Evolutionary conservation across 2,329 filamentous ascomycete genomes (phyloP).

Genomic region (Cladophialophora bantiana): DNA sequence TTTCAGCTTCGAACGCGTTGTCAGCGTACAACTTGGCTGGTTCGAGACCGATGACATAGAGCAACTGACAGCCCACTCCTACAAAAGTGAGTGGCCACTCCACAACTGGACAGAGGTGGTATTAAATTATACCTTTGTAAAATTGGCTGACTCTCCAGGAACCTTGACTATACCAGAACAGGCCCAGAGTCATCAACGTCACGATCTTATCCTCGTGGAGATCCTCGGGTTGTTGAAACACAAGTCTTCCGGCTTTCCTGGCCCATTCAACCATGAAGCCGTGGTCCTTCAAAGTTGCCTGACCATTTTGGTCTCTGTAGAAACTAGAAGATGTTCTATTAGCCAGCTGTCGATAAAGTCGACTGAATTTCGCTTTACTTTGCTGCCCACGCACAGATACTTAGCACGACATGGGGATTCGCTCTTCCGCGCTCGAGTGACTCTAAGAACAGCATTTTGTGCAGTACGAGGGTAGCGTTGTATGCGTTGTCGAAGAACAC

Average conservation of each 20-base stretch:
- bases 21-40: constrained; percentile 4
- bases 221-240: constrained; percentile 22
- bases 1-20: constrained; percentile 13
- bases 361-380: constrained; percentile 21
- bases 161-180: constrained; percentile 31
- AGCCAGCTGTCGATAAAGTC: neutral
- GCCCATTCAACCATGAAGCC: constrained; percentile 34
- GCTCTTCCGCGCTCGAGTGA: constrained; percentile 15
- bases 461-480: constrained; percentile 25
- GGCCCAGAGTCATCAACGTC: constrained; percentile 20
- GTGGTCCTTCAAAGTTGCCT: constrained; percentile 23
- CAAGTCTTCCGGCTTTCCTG: constrained; percentile 22
- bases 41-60: constrained; percentile 16
- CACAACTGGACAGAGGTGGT: neutral
- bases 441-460: constrained; percentile 23
- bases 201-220: constrained; percentile 27
- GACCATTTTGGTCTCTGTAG: constrained; percentile 24
- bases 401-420: constrained; percentile 23
- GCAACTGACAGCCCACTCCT: constrained; percentile 17
- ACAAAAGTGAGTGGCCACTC: neutral
- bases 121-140: constrained; percentile 19
- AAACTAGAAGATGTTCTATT: constrained; percentile 18
- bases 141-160: constrained; percentile 23
- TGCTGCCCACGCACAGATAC: constrained; percentile 29
- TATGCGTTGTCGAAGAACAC: constrained; percentile 28